Percentiles rank a stretch among this genome's conserved stretches.
phyloP scores from a whole-genome alignment of 1,284 basidiomycete species.

The Cryptococcus hybrid region DNA sequence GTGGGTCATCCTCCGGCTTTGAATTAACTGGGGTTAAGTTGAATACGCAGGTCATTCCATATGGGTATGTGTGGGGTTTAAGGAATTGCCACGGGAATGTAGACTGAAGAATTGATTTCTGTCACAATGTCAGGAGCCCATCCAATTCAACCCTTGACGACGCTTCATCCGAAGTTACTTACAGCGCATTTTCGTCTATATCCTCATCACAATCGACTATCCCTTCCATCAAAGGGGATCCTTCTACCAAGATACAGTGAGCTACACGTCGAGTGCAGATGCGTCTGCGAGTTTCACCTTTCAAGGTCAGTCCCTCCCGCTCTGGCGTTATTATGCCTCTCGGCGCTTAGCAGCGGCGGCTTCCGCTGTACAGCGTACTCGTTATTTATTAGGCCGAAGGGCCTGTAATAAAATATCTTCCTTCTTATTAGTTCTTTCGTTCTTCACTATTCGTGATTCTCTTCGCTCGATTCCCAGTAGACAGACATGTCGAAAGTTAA shows the following conservation, averaged over 20 bases:
- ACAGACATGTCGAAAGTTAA: neutral
- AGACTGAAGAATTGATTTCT: neutral
- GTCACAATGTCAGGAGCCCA: conserved; percentile 5
- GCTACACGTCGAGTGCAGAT: conserved; percentile 24
- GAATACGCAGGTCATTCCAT: conserved; percentile 11
- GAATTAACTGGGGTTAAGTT: conserved; percentile 17
- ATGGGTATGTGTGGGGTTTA: conserved; percentile 14
- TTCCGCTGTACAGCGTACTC: too few relatives aligned
- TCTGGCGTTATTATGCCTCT: too few relatives aligned
- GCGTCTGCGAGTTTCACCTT: conserved; percentile 23
- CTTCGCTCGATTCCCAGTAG: too few relatives aligned
- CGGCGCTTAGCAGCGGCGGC: too few relatives aligned
- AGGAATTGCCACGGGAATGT: conserved; percentile 1
- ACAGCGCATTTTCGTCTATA: conserved; percentile 27
- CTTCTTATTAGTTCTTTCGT: too few relatives aligned
- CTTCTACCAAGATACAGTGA: conserved; percentile 29
- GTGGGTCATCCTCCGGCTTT: conserved; percentile 6
- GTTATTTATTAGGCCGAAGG: too few relatives aligned
- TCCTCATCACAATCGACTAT: conserved; percentile 9
- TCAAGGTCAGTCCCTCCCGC: conserved; percentile 16
- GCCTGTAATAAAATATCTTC: too few relatives aligned
- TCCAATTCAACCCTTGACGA: conserved; percentile 32
- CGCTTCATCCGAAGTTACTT: conserved; percentile 19
- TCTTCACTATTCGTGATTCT: too few relatives aligned
- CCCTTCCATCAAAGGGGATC: conserved; percentile 19